Evolutionary conservation across 805 yeast genomes (phyloP).

Genomic region (Ogataea zsoltii): DNA sequence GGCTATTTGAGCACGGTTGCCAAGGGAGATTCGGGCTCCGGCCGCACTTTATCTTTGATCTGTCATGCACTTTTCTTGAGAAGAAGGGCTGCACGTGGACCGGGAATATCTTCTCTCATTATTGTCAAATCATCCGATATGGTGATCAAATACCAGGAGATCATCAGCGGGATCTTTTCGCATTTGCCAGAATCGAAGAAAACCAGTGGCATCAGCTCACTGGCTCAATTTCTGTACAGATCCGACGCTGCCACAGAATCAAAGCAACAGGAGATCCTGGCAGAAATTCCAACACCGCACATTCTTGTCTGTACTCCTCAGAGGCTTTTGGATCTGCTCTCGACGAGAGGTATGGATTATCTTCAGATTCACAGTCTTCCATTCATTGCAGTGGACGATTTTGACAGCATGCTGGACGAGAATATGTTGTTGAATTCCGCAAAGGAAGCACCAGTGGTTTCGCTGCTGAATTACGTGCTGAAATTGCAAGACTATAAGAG

Average conservation of each 20-base stretch:
- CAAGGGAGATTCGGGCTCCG: slow-evolving; percentile 34
- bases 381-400: slow-evolving; percentile 36
- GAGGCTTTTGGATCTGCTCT: slow-evolving; percentile 35
- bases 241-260: slow-evolving; percentile 25
- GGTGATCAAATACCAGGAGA: slow-evolving; percentile 26
- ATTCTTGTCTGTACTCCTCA: slow-evolving; percentile 38
- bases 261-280: slow-evolving; percentile 26
- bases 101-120: slow-evolving; percentile 32
- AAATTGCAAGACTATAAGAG: slow-evolving; percentile 35
- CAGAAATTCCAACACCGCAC: slow-evolving; percentile 30
- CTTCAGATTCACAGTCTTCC: slow-evolving; percentile 29
- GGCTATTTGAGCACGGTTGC: slow-evolving; percentile 33
- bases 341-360: slow-evolving; percentile 34
- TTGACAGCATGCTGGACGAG: slow-evolving; percentile 32
- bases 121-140: slow-evolving; percentile 32
- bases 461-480: slow-evolving; percentile 32
- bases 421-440: slow-evolving; percentile 15
- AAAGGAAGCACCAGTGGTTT: slow-evolving; percentile 32
- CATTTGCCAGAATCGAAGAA: slow-evolving; percentile 5
- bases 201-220: background rate
- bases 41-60: slow-evolving; percentile 30
- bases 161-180: slow-evolving; percentile 14
- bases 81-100: slow-evolving; percentile 25
- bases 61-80: slow-evolving; percentile 28
- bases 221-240: slow-evolving; percentile 36